Conservation (phyloP, 805 yeast species). For the Candida endomychidarum region DNA sequence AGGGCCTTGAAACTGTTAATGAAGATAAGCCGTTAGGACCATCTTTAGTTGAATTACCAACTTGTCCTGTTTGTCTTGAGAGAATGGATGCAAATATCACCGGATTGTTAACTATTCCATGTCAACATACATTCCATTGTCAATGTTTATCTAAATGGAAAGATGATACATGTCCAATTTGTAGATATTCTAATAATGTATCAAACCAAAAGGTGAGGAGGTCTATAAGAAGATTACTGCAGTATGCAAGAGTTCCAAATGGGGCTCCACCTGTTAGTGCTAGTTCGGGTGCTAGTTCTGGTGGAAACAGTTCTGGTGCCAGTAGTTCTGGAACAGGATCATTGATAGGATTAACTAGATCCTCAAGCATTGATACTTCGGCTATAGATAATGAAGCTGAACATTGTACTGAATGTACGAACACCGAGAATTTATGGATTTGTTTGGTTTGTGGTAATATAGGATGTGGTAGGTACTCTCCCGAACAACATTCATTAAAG, state of each 20-base stretch:
- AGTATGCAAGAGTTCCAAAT: slow-evolving; percentile 4
- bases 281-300: too few species aligned
- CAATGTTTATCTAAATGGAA: slow-evolving; percentile 85
- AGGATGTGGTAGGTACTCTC: slow-evolving; percentile 86
- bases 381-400: slow-evolving; percentile 19
- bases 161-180: slow-evolving; percentile 88
- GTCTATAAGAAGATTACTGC: slow-evolving; percentile 35
- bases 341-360: not conserved
- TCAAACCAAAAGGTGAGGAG: slow-evolving; percentile 36
- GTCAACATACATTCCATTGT: slow-evolving; percentile 93
- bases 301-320: too few species aligned
- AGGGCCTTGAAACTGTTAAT: slow-evolving; percentile 9
- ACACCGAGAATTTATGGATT: slow-evolving; percentile 72
- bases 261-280: not conserved
- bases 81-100: slow-evolving; percentile 79
- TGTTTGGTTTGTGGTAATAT: slow-evolving; percentile 87
- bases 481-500: slow-evolving; percentile 78
- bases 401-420: slow-evolving; percentile 57
- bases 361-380: slow-evolving; percentile 2
- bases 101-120: slow-evolving; percentile 83
- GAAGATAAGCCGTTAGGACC: slow-evolving; percentile 3
- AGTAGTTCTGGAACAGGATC: too few species aligned
- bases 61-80: slow-evolving; percentile 91
- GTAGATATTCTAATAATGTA: slow-evolving; percentile 65
- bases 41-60: slow-evolving; percentile 63